phyloP scores from a whole-genome alignment of 2,329 filamentous ascomycete species.

The Ophiostoma perfectum region DNA sequence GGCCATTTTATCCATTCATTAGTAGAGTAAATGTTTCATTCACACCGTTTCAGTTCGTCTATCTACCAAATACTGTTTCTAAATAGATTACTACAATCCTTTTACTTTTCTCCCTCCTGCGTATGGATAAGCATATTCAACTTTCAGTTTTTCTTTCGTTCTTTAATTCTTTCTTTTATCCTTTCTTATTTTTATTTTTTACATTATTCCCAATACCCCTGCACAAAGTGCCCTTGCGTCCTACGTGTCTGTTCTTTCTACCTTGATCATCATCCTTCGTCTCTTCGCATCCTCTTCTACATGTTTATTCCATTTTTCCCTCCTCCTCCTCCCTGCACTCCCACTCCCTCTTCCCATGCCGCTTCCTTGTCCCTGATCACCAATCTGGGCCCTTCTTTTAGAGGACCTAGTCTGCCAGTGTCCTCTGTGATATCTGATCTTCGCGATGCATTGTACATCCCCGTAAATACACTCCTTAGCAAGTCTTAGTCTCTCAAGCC shows the following conservation, averaged over 20 bases:
- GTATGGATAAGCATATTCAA: no score
- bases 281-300: not conserved
- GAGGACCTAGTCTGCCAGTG: not conserved
- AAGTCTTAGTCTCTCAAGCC: not conserved
- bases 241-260: slow-evolving; percentile 5
- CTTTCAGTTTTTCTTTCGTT: not conserved
- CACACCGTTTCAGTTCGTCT: no score
- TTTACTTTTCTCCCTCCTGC: no score
- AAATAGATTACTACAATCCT: no score
- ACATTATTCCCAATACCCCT: no score
- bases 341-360: not conserved
- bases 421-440: not conserved
- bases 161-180: not conserved
- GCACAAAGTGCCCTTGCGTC: not conserved
- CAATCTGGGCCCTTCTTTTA: slow-evolving; percentile 11
- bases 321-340: not conserved
- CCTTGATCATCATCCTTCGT: not conserved
- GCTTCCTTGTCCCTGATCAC: slow-evolving; percentile 11
- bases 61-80: no score
- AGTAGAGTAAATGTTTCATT: no score
- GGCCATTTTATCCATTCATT: no score
- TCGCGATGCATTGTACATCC: not conserved
- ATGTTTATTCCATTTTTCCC: not conserved
- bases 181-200: no score
- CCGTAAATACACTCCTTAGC: not conserved